Base-by-base conservation (phyloP, 352 stramenopile genomes). In the Pythium chondricola region DNA sequence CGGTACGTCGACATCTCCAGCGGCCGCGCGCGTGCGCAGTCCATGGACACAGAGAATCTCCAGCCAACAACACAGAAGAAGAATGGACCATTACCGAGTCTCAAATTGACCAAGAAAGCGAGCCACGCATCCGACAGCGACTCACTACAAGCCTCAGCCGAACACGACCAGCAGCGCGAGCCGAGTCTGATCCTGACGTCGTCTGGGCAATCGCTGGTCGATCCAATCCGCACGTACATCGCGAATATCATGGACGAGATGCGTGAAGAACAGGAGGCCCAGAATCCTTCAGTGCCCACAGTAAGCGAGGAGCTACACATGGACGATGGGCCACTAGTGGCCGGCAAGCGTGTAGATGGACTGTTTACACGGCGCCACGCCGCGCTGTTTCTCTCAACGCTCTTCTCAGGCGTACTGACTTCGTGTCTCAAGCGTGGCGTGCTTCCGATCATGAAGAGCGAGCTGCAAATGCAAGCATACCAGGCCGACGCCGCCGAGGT, bases 381-480 rank as follows among this genome's bases (percentile, higher is more conserved):
- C 26, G 48, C 47, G 9, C 42, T 63, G n/a, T 29, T 63, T 1
- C 20, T 63, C 43, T 63, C 55, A 29, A 16, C 57, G 2, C n/a
- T 53, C 16, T 63, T 35, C 16, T 47, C 55, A 29, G 38, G 47
- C 30, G 13, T 57, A 2, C 33, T 63, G 22, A 57, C 55, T 6
- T 63, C 55, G 27, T 63, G 47, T 27, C 42, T 63, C 26, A 63
- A 63, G 48, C 55, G 55, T 5, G 55, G 55, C 25, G 40, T 63
- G 21, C 42, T 63, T 16, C 74, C 78, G 22, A 79, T 85, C 45
- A 61, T 89, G 58, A 79, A 79, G 21, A 63, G 68, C 24, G 82
- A 84, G 44, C 60, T 88, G 16, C 80, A 85, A 49, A 74, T 85
- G 68, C 56, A 70, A 17, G 61, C 69, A 38, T 84, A 82, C 44